Conservation (phyloP, 1,139 yeast genomes). For the Candida dubliniensis region DNA sequence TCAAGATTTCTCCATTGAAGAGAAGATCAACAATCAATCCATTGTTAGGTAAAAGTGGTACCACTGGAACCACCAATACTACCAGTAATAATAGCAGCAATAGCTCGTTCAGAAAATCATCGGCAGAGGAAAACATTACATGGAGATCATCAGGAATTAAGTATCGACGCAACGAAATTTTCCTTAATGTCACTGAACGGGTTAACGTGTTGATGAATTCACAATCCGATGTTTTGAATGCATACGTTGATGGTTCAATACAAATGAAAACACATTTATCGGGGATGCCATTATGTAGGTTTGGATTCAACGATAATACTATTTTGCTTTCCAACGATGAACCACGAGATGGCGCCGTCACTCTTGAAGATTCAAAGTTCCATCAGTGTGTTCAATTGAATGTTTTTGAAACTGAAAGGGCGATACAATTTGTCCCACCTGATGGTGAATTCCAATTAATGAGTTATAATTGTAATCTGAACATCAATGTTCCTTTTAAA, state of each 20-base stretch:
- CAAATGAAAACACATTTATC: slow-evolving; percentile 70
- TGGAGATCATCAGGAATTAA: slow-evolving; percentile 78
- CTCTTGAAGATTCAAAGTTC: slow-evolving; percentile 77
- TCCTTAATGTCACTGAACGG: slow-evolving; percentile 73
- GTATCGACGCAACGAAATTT: slow-evolving; percentile 80
- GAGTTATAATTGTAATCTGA: slow-evolving; percentile 61
- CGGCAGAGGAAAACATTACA: slow-evolving; percentile 28
- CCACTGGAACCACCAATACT: neutral
- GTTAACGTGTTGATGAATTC: slow-evolving; percentile 66
- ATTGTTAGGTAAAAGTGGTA: neutral
- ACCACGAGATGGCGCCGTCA: slow-evolving; percentile 43
- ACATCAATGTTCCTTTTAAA: slow-evolving; percentile 69
- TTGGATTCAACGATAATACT: slow-evolving; percentile 57
- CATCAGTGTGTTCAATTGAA: slow-evolving; percentile 88
- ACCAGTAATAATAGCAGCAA: neutral
- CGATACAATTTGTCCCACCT: slow-evolving; percentile 86
- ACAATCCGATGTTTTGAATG: slow-evolving; percentile 60
- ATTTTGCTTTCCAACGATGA: slow-evolving; percentile 19
- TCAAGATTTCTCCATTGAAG: slow-evolving; percentile 15
- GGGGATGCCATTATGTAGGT: slow-evolving; percentile 71
- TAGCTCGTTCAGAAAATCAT: neutral
- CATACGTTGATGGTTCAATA: slow-evolving; percentile 78
- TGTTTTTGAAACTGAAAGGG: slow-evolving; percentile 75
- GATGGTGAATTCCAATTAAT: slow-evolving; percentile 91
- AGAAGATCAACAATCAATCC: slow-evolving; percentile 15